Evolutionary conservation across 2,329 filamentous ascomycete genomes (phyloP).

Genomic region (Neonectria punicea): DNA sequence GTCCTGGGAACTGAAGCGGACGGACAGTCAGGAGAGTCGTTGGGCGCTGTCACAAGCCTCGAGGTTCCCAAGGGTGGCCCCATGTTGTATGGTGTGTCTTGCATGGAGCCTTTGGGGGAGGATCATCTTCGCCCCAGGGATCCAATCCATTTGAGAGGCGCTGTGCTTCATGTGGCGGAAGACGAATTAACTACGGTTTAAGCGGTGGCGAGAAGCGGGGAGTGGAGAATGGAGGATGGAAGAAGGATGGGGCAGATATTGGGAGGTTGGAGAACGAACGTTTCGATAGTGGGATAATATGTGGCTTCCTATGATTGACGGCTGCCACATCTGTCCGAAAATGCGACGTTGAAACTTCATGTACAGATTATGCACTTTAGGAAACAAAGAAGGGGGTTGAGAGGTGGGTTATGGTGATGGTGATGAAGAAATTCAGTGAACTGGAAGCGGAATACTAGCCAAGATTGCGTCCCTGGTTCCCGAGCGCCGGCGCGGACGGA

Average conservation of each 20-base stretch:
- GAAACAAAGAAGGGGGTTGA: constrained; percentile 19
- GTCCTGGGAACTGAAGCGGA: constrained; percentile 8
- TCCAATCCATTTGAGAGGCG: constrained; percentile 1
- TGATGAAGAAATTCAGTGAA: not conserved
- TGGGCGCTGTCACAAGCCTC: constrained; percentile 1
- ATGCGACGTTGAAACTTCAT: not conserved
- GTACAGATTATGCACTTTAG: not conserved
- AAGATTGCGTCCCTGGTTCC: not conserved
- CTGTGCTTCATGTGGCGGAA: constrained; percentile 11
- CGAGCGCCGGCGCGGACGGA: not conserved
- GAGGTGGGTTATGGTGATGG: not conserved
- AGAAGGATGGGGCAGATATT: not conserved
- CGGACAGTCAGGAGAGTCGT: not conserved
- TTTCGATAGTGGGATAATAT: constrained; percentile 10
- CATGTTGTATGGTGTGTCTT: constrained; percentile 32
- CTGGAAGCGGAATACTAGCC: constrained; percentile 4
- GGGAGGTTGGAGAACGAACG: constrained; percentile 16
- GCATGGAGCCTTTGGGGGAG: constrained; percentile 28
- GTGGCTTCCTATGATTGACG: not conserved
- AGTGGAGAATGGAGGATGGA: constrained; percentile 10
- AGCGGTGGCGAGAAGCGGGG: constrained; percentile 19
- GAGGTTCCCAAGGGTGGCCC: constrained; percentile 22
- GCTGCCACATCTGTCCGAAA: not conserved
- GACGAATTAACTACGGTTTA: not conserved
- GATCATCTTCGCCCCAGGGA: constrained; percentile 1